These are phyloP conservation scores for Zygosaccharomyces siamensis DNA, from an alignment of 805 yeast species.

Conservation along the genomic window DNA sequence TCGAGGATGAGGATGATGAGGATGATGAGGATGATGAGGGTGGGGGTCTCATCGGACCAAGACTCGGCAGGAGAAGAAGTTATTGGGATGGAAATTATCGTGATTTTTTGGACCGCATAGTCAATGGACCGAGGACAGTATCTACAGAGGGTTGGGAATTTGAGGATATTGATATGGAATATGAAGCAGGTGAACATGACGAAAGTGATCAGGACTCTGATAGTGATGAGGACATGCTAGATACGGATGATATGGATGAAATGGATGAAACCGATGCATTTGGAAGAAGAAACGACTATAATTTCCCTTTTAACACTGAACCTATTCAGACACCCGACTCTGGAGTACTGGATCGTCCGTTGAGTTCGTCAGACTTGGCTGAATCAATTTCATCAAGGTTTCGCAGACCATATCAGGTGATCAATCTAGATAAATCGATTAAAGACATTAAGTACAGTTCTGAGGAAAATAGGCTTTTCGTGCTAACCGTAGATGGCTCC, in stretches of 20 bases:
- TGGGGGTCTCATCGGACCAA: not conserved
- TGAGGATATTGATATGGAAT: conserved; percentile 5
- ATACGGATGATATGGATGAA: conserved; percentile 11
- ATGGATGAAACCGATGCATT: conserved; percentile 16
- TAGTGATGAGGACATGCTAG: conserved; percentile 5
- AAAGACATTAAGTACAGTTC: conserved; percentile 14
- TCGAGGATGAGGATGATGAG: not conserved
- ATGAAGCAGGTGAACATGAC: conserved; percentile 4
- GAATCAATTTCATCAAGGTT: not conserved
- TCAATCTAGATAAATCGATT: conserved; percentile 13
- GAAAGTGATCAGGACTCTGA: conserved; percentile 4
- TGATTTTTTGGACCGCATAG: conserved; percentile 5
- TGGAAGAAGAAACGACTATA: not conserved
- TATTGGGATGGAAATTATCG: conserved; percentile 1
- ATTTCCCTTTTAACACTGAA: not conserved
- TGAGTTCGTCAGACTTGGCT: not conserved
- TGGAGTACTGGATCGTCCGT: not conserved
- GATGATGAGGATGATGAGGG: not conserved
- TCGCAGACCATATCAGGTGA: conserved; percentile 11
- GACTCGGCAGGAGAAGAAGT: not conserved
- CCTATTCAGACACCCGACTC: not conserved
- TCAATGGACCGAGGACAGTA: conserved; percentile 1
- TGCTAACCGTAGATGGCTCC: conserved; percentile 15
- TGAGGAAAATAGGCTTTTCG: conserved; percentile 5
- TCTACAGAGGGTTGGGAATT: conserved; percentile 3